Percentiles rank a stretch among this genome's conserved stretches.
These are phyloP conservation scores for Balamuthia mandrillaris DNA, from an alignment of 208 protist genomes.

Conservation along the genomic window DNA sequence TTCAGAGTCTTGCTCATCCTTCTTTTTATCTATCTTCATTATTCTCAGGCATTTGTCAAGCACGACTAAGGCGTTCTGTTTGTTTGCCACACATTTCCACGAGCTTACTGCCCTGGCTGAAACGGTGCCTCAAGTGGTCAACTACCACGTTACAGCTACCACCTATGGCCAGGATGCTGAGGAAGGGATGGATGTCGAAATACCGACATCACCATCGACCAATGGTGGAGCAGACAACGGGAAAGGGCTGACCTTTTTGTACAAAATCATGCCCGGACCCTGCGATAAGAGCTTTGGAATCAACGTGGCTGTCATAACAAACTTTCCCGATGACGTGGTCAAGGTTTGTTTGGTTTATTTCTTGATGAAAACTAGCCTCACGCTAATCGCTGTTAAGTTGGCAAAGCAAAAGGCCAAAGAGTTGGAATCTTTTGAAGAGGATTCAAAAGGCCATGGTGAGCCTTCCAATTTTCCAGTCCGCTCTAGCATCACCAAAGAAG, in stretches of 20 bases:
- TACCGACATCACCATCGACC: too few species aligned
- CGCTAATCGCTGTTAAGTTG: too few species aligned
- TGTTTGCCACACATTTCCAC: constrained; percentile 99
- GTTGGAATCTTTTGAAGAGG: too few species aligned
- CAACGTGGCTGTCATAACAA: constrained; percentile 79
- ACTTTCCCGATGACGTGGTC: constrained; percentile 74
- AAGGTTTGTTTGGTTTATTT: neutral
- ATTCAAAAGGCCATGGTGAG: too few species aligned
- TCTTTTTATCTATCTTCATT: neutral
- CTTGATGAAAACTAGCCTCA: too few species aligned
- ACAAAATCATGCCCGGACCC: constrained; percentile 43
- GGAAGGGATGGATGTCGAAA: too few species aligned
- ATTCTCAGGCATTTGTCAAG: constrained; percentile 73
- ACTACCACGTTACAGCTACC: constrained; percentile 79
- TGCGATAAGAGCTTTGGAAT: constrained; percentile 84
- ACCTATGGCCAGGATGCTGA: constrained; percentile 23
- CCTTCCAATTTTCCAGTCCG: too few species aligned
- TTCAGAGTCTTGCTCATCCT: neutral
- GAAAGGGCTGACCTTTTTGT: constrained; percentile 38
- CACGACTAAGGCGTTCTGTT: constrained; percentile 76
- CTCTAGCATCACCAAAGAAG: too few species aligned
- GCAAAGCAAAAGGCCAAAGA: too few species aligned
- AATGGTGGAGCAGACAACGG: neutral
- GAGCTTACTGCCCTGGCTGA: constrained; percentile 91
- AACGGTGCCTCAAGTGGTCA: constrained; percentile 63